These are phyloP conservation scores for Condylostoma magnum DNA, from an alignment of 169 alveolate species.

Conservation along the genomic window DNA sequence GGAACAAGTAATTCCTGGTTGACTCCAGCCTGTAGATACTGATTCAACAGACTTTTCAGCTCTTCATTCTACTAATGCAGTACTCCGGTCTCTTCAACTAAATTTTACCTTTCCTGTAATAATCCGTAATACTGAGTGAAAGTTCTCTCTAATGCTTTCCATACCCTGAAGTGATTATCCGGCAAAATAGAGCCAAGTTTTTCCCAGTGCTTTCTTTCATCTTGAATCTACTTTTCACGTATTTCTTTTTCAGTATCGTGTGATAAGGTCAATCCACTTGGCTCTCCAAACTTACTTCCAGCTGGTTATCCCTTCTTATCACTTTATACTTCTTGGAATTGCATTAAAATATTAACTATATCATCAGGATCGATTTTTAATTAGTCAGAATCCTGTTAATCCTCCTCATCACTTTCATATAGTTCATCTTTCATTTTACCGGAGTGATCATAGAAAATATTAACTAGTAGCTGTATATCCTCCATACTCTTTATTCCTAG, in stretches of 20 bases:
- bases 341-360: conserved; percentile 37
- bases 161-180: conserved; percentile 44
- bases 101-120: conserved; percentile 48
- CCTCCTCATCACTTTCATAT: conserved; percentile 24
- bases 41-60: conserved; percentile 52
- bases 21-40: conserved; percentile 68
- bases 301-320: conserved; percentile 29
- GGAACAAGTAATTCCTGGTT: conserved; percentile 66
- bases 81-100: conserved; percentile 66
- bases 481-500: conserved; percentile 57
- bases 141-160: conserved; percentile 64
- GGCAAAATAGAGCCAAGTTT: conserved; percentile 46
- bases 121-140: conserved; percentile 43
- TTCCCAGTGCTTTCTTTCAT: conserved; percentile 56
- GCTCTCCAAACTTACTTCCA: not conserved
- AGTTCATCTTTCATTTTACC: conserved; percentile 21
- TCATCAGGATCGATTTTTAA: conserved; percentile 38
- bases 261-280: not conserved
- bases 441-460: conserved; percentile 41
- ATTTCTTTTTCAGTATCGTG: conserved; percentile 46
- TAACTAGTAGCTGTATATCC: conserved; percentile 44
- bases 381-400: not conserved
- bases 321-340: conserved; percentile 40
- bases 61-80: conserved; percentile 64
- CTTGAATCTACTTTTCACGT: conserved; percentile 44